These are phyloP conservation scores for Wickerhamiella alocasiicola DNA, from an alignment of 805 yeast species.

Conservation along the genomic window DNA sequence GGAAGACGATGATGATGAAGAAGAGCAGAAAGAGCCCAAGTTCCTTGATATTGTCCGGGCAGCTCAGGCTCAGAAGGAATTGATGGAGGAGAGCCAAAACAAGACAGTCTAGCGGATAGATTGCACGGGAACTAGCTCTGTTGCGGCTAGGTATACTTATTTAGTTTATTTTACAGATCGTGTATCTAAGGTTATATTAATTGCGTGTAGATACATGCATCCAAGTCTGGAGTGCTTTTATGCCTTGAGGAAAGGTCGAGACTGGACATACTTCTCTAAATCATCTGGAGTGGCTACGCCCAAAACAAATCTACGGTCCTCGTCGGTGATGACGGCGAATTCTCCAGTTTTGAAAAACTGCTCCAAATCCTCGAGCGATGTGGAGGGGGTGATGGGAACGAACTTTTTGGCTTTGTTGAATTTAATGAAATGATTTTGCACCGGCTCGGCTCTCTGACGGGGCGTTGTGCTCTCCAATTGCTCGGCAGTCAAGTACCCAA, in stretches of 20 bases:
- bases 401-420: constrained; percentile 28
- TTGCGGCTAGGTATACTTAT: too few species aligned
- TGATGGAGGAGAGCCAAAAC: too few species aligned
- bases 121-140: too few species aligned
- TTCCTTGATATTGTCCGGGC: constrained; percentile 62
- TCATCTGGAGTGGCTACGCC: constrained; percentile 47
- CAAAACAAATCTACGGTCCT: constrained; percentile 39
- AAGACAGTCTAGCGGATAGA: too few species aligned
- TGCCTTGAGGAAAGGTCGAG: constrained; percentile 8
- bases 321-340: constrained; percentile 48
- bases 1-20: constrained; percentile 32
- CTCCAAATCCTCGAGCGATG: constrained; percentile 43
- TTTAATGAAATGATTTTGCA: constrained; percentile 23
- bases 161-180: too few species aligned
- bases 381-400: constrained; percentile 38
- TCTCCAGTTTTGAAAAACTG: constrained; percentile 38
- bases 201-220: too few species aligned
- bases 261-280: constrained; percentile 19
- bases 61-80: constrained; percentile 51
- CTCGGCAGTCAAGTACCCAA: constrained; percentile 38
- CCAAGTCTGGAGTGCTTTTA: too few species aligned
- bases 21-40: constrained; percentile 15
- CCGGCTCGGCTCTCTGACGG: constrained; percentile 27
- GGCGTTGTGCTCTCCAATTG: constrained; percentile 28
- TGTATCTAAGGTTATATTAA: too few species aligned